Percentiles rank a stretch among this genome's conserved stretches.
These are phyloP conservation scores for Quercus alba DNA, from an alignment of 306 rosid species.

Conservation along the genomic window DNA sequence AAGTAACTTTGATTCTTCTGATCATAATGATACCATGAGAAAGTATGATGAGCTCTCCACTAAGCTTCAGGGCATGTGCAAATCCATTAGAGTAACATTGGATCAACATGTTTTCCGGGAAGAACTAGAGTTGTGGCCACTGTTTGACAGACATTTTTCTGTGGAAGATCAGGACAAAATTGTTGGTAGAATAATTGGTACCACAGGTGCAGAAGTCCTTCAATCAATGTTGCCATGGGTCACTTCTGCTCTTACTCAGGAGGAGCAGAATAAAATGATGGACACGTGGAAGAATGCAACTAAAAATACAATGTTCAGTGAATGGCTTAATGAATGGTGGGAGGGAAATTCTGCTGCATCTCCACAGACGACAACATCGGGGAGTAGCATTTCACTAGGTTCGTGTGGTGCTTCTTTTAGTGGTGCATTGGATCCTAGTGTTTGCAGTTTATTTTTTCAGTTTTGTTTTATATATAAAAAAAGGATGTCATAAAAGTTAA, in stretches of 20 bases:
- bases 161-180: conserved; percentile 74
- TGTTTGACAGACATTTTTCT: conserved; percentile 64
- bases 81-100: conserved; percentile 58
- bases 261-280: conserved; percentile 74
- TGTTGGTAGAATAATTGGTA: conserved; percentile 72
- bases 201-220: conserved; percentile 83
- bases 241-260: conserved; percentile 70
- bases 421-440: neutral
- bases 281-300: conserved; percentile 81
- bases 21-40: conserved; percentile 17
- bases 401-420: conserved; percentile 5
- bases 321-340: conserved; percentile 79
- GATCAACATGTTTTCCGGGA: conserved; percentile 77
- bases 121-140: conserved; percentile 77
- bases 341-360: conserved; percentile 53
- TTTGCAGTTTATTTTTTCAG: neutral
- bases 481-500: neutral
- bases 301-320: conserved; percentile 71
- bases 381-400: conserved; percentile 36
- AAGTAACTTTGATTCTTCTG: conserved; percentile 20
- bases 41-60: conserved; percentile 40
- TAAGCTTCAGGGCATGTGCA: conserved; percentile 73
- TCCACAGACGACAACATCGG: conserved; percentile 23
- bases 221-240: conserved; percentile 87
- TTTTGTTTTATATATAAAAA: neutral